These are phyloP conservation scores for Lasiodiplodia citricola DNA, from an alignment of 2,329 filamentous ascomycete species.

Conservation along the genomic window DNA sequence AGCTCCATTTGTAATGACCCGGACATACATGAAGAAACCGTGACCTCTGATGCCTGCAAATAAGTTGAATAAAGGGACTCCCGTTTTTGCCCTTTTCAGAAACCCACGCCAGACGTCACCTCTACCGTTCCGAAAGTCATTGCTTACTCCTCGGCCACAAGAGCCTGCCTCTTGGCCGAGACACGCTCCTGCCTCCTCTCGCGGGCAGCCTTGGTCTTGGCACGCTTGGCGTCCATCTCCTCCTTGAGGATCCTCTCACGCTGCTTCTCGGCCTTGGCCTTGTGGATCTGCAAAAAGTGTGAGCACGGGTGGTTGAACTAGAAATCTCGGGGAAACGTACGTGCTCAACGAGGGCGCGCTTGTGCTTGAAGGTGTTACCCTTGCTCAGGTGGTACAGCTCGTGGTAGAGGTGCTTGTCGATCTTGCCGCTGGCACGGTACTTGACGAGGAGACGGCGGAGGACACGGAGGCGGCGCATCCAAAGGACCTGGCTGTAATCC, in stretches of 20 bases:
- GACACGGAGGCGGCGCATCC: conserved; percentile 99
- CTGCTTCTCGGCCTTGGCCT: conserved; percentile 98
- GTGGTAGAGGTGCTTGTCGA: conserved; percentile 99
- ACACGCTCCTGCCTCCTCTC: conserved; percentile 96
- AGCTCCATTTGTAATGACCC: conserved; percentile 41
- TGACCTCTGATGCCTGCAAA: conserved; percentile 49
- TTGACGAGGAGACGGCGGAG: conserved; percentile 99
- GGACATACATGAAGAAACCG: conserved; percentile 50
- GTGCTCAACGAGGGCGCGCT: conserved; percentile 99
- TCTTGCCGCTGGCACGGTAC: conserved; percentile 99
- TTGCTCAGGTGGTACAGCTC: conserved; percentile 99
- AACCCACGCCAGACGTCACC: conserved; percentile 49
- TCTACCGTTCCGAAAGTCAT: conserved; percentile 34
- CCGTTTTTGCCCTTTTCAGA: conserved; percentile 43
- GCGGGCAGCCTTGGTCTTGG: conserved; percentile 99
- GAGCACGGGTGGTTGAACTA: conserved; percentile 38
- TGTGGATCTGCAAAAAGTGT: conserved; percentile 80
- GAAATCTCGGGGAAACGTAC: conserved; percentile 68
- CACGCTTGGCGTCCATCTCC: conserved; percentile 99
- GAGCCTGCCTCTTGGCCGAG: conserved; percentile 85
- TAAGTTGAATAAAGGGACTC: conserved; percentile 42
- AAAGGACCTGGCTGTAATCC: conserved; percentile 82
- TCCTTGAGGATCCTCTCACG: conserved; percentile 97
- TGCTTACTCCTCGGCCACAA: conserved; percentile 65
- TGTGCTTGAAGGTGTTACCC: conserved; percentile 99